Percentiles rank a stretch among this genome's conserved stretches.
These are phyloP conservation scores for Echium plantagineum DNA, from an alignment of 257 asterid genomes.

Conservation along the genomic window DNA sequence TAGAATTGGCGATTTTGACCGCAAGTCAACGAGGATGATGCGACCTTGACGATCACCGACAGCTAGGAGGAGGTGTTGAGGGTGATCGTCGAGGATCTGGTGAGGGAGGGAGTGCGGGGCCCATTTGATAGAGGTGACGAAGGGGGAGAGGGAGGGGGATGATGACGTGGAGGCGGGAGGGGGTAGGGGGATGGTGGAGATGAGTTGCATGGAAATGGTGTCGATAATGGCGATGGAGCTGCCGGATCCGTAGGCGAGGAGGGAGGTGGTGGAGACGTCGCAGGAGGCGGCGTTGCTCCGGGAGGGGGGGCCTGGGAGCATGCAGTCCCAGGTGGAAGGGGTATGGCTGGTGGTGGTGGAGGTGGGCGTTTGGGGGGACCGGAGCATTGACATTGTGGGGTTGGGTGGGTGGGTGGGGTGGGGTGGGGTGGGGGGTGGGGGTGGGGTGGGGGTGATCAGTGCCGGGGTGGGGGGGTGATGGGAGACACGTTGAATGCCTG, in stretches of 20 bases:
- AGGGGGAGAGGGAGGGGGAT: constrained; percentile 45
- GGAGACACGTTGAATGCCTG: too few species aligned
- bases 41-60: constrained; percentile 97
- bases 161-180: constrained; percentile 41
- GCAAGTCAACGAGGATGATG: constrained; percentile 63
- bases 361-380: neutral
- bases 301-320: constrained; percentile 98
- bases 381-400: too few species aligned
- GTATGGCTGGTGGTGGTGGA: neutral
- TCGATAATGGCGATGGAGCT: constrained; percentile 77
- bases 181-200: constrained; percentile 66
- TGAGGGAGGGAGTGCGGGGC: constrained; percentile 64
- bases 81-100: constrained; percentile 28
- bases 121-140: constrained; percentile 85
- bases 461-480: too few species aligned
- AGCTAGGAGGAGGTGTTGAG: constrained; percentile 54
- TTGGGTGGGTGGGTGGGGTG: too few species aligned
- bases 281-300: constrained; percentile 79
- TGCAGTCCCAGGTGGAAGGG: constrained; percentile 43
- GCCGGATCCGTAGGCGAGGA: constrained; percentile 86
- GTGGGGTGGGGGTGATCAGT: too few species aligned
- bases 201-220: constrained; percentile 74
- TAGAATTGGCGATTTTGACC: constrained; percentile 51
- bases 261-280: constrained; percentile 71
- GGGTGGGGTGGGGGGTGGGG: too few species aligned